These are phyloP conservation scores for Phyllosticta capitalensis DNA, from an alignment of 2,329 filamentous ascomycete species.

Conservation along the genomic window DNA sequence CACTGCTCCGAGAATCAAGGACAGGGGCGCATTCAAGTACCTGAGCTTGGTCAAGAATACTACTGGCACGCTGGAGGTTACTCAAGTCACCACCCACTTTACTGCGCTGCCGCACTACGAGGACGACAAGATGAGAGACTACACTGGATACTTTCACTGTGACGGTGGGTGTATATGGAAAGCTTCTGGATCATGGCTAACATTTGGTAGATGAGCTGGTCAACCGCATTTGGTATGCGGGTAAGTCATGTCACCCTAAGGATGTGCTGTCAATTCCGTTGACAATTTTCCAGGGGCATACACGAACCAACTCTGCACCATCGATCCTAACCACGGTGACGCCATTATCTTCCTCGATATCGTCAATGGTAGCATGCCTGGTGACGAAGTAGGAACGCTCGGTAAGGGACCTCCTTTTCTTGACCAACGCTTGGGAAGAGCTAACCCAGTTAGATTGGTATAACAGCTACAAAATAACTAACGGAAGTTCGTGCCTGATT, in stretches of 20 bases:
- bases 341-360: slow-evolving; percentile 23
- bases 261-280: neutral
- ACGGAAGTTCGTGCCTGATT: slow-evolving; percentile 28
- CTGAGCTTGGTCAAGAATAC: slow-evolving; percentile 27
- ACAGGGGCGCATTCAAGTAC: slow-evolving; percentile 39
- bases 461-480: slow-evolving; percentile 29
- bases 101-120: slow-evolving; percentile 21
- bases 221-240: slow-evolving; percentile 37
- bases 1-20: slow-evolving; percentile 31
- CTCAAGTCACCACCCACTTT: slow-evolving; percentile 5
- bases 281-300: slow-evolving; percentile 21
- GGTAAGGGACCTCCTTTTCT: too few relatives aligned
- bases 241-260: slow-evolving; percentile 6
- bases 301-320: slow-evolving; percentile 31
- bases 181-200: neutral
- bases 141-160: slow-evolving; percentile 35
- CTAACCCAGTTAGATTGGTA: too few relatives aligned
- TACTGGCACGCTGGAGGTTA: slow-evolving; percentile 5
- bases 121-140: slow-evolving; percentile 27
- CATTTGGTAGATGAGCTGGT: slow-evolving; percentile 28
- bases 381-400: slow-evolving; percentile 30
- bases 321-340: slow-evolving; percentile 28
- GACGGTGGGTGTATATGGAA: slow-evolving; percentile 20
- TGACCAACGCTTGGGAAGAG: too few relatives aligned
- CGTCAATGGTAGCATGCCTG: neutral